phyloP scores from a whole-genome alignment of 2,329 filamentous ascomycete genomes.

The Helminthosporium solani region DNA sequence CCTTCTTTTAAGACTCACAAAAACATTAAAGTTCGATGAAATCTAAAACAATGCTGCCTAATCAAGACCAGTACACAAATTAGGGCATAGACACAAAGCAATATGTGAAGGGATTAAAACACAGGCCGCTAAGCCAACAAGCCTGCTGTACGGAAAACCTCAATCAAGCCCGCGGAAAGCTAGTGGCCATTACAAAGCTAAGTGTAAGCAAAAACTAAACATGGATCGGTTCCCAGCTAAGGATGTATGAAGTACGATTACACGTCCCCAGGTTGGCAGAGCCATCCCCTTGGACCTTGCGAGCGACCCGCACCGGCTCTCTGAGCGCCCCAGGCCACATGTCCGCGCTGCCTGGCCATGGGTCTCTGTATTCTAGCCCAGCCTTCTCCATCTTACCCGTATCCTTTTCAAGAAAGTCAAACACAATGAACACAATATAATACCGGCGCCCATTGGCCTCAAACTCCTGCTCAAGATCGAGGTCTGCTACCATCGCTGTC shows the following conservation, averaged over 20 bases:
- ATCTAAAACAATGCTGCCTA: too few relatives aligned
- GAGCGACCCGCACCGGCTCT: slow-evolving; percentile 9
- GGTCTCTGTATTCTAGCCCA: slow-evolving; percentile 2
- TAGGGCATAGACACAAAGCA: too few relatives aligned
- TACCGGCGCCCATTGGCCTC: slow-evolving; percentile 5
- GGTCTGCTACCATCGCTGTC: slow-evolving; percentile 5
- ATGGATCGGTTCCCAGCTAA: not conserved
- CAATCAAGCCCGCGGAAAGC: too few relatives aligned
- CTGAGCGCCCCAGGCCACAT: slow-evolving; percentile 2
- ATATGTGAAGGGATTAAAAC: too few relatives aligned
- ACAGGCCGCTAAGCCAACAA: too few relatives aligned
- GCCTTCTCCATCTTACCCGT: slow-evolving; percentile 3
- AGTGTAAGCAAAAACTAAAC: too few relatives aligned
- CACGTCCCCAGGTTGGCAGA: not conserved
- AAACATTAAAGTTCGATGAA: too few relatives aligned
- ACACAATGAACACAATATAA: slow-evolving; percentile 4
- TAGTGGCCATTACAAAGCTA: too few relatives aligned
- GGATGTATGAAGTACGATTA: not conserved
- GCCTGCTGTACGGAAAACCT: too few relatives aligned
- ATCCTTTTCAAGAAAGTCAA: slow-evolving; percentile 1
- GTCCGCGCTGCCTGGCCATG: slow-evolving; percentile 6
- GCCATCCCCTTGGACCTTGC: slow-evolving; percentile 1
- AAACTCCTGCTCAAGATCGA: slow-evolving; percentile 3
- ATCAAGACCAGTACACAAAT: too few relatives aligned
- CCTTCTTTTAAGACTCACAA: too few relatives aligned